Conservation (phyloP, 305 asterid genomes). For the Plantago lanceolata region DNA sequence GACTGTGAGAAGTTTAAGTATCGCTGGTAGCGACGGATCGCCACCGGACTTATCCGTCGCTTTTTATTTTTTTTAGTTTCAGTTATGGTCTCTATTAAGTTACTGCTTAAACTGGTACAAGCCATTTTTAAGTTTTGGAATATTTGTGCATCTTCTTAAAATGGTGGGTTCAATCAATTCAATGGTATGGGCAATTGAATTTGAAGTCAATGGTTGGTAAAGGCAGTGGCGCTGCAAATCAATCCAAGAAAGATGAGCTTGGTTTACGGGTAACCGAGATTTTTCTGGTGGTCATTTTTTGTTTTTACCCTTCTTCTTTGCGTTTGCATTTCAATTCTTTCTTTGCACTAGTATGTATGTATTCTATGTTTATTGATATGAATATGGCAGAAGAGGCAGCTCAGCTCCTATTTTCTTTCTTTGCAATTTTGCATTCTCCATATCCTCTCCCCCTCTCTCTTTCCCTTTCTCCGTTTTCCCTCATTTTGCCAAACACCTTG, state of each 20-base stretch:
- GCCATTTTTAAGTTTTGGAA: too few species aligned
- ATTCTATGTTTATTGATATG: too few species aligned
- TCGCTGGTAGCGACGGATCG: too few species aligned
- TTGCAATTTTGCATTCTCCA: neutral
- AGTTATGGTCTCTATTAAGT: too few species aligned
- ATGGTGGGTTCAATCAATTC: too few species aligned
- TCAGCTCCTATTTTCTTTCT: neutral
- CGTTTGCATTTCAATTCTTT: slow-evolving; percentile 2
- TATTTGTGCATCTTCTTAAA: too few species aligned
- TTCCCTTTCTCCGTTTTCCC: neutral
- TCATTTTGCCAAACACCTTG: slow-evolving; percentile 9
- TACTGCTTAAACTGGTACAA: too few species aligned
- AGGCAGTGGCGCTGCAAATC: neutral
- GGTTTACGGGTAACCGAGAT: slow-evolving; percentile 3
- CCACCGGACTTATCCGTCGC: too few species aligned
- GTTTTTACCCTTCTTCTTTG: neutral
- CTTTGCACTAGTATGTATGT: too few species aligned
- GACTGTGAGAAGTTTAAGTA: too few species aligned
- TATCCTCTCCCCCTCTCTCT: neutral
- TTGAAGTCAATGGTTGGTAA: neutral
- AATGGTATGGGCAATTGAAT: neutral
- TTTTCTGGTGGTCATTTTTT: neutral
- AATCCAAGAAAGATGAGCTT: slow-evolving; percentile 1
- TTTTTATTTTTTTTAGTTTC: too few species aligned
- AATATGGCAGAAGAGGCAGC: too few species aligned